Evolutionary conservation across 257 asterid species (phyloP), one percentile per base, ranked within the genome.

Genomic region (Hygrophila difformis): DNA sequence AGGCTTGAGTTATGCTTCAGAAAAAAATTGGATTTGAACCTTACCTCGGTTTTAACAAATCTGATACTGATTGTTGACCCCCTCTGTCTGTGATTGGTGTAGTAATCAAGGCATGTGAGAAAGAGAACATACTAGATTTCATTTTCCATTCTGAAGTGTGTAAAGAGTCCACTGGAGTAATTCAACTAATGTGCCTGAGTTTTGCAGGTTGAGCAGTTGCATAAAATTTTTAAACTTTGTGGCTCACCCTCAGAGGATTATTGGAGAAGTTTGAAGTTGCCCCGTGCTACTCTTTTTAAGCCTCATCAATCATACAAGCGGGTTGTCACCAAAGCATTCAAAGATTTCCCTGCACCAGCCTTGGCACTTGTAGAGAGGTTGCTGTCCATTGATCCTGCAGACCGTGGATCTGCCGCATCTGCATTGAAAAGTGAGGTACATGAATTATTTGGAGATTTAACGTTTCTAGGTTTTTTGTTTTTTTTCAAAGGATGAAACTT

Each of bases 221-320:
- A n/a, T n/a, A n/a, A n/a, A n/a, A n/a, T n/a, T n/a, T n/a, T n/a
- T n/a, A n/a, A n/a, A n/a, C n/a, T n/a, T n/a, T n/a, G n/a, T n/a
- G n/a, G n/a, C n/a, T n/a, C n/a, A n/a, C n/a, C n/a, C n/a, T n/a
- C 81, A 2, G 89, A 79, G 60, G 91, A 79, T 47, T 76, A 76
- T 44, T 79, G 91, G 91, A 73, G 60, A 58, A 79, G 73, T 51
- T 70, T 85, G 12, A 73, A 68, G 69, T 70, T 79, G 56, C 82
- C 85, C 0, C 75, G 76, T 60, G 74, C 84, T 26, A 75, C 89
- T 14, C 72, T 75, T 31, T 79, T 79, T 65, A 79, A 79, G 66
- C 89, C 89, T 39, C 81, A 67, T 57, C 81, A 79, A 40, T 78
- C 84, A 22, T 79, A 79, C 53, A 67, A 56, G 47, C 78, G 81